phyloP scores from a whole-genome alignment of 176 grass and related monocot genomes.

The Ananas comosus region DNA sequence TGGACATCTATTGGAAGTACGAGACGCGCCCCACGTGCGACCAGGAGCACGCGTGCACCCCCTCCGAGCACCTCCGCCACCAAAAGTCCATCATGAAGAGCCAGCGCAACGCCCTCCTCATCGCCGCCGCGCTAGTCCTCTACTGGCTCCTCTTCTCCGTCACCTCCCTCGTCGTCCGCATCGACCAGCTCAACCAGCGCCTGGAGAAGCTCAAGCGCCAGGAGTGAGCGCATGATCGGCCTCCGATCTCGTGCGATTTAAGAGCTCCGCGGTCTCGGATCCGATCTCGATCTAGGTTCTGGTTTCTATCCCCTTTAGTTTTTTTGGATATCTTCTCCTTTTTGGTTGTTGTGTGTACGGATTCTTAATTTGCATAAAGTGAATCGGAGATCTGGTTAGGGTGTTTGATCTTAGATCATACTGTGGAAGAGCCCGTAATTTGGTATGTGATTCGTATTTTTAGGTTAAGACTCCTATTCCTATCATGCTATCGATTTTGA shows the following conservation, averaged over 20 bases:
- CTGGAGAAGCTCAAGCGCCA: slow-evolving; percentile 10
- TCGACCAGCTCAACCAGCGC: slow-evolving; percentile 12
- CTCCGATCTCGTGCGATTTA: not conserved
- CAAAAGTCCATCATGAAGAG: slow-evolving; percentile 15
- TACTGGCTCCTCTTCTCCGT: slow-evolving; percentile 16
- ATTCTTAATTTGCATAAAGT: too few relatives aligned
- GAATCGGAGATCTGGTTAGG: too few relatives aligned
- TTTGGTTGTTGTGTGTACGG: too few relatives aligned
- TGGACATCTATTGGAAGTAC: slow-evolving; percentile 17
- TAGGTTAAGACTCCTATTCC: too few relatives aligned
- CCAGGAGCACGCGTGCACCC: slow-evolving; percentile 3
- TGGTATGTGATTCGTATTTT: too few relatives aligned
- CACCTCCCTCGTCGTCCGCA: slow-evolving; percentile 3
- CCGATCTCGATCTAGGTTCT: not conserved
- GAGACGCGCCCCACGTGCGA: slow-evolving; percentile 8
- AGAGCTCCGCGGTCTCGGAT: not conserved
- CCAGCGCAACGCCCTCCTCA: slow-evolving; percentile 11
- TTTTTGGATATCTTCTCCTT: too few relatives aligned
- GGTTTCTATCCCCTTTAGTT: too few relatives aligned
- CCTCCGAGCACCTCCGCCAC: slow-evolving; percentile 9
- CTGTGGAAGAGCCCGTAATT: too few relatives aligned
- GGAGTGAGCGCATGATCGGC: not conserved
- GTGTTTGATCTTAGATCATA: too few relatives aligned
- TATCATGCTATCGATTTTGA: too few relatives aligned
- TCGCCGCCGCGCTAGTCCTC: slow-evolving; percentile 4